Conservation (phyloP, 441 rosid species). For the Jatropha podagrica region DNA sequence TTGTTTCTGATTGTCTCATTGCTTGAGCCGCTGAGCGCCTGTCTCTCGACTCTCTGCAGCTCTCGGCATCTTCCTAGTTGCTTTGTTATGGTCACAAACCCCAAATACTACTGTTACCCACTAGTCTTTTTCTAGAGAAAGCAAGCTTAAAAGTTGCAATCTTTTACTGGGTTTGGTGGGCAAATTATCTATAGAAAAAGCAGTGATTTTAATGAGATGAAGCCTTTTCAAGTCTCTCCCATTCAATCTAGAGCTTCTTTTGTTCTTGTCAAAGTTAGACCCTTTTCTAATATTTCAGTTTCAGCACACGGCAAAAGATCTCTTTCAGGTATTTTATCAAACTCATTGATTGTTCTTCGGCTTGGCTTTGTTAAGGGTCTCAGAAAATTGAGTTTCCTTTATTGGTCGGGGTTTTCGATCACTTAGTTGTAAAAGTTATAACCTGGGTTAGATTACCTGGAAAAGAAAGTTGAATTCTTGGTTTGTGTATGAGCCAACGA, state of each 20-base stretch:
- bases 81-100: conserved; percentile 5
- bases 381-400: not conserved
- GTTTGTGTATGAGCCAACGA: not conserved
- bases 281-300: conserved; percentile 12
- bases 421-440: not conserved
- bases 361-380: conserved; percentile 3
- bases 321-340: conserved; percentile 44
- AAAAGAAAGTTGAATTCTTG: not conserved
- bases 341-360: conserved; percentile 6
- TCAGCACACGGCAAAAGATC: conserved; percentile 2
- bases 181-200: not conserved
- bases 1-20: not conserved
- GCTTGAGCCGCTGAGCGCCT: not conserved
- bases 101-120: not conserved
- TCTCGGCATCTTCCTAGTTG: not conserved
- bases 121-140: not conserved
- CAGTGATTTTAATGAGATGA: conserved; percentile 15
- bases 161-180: not conserved
- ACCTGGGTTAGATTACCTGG: not conserved
- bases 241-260: conserved; percentile 10
- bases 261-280: conserved; percentile 7
- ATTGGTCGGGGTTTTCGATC: not conserved
- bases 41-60: not conserved
- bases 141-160: not conserved
- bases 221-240: conserved; percentile 18